Base-by-base conservation (phyloP, 75 land plant genomes). In the Pinus tabuliformis region DNA sequence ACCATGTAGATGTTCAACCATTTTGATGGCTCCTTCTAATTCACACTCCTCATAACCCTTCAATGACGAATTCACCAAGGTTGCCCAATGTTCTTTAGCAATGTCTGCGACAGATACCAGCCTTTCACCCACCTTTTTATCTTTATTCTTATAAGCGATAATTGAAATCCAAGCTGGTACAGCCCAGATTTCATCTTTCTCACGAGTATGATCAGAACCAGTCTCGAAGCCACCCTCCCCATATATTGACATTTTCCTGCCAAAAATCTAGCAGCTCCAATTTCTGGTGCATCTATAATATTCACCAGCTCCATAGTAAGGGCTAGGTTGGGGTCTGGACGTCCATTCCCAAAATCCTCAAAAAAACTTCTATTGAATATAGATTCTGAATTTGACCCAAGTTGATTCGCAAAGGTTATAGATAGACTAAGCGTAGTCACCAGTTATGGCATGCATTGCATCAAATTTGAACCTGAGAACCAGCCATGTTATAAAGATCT, bases 161-260 rank as follows among this genome's bases (percentile, higher is more conserved):
- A 95, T 95, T 15, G 93, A 91, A 62, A 95, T 85, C 98, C 98
- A 95, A 59, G 98, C 98, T 75, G 93, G 62, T 3, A 95, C 91
- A 82, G 98, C 98, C 98, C 96, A 96, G 73, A 96, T 93, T 36
- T 96, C 99, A 87, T 93, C 99, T 83, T 96, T 96, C 83, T 94
- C 97, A 59, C 99, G 90, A 56, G 94, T 90, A 75, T 96, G 99
- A 81, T 96, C 99, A 60, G 95, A 94, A 71, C 99, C 99, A 33
- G 97, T 96, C 42, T 95, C 99, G 85, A 96, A 96, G 83, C 99
- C 94, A 81, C 94, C 99, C 78, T 96, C 99, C 73, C 99, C 99
- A 81, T 97, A 96, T 14, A 94, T 85, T n/a, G 99, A 96, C 77
- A 95, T 58, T 85, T 92, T 57, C 99, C 97, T 57, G 17, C 93